A percentile compares a stretch with the other conserved stretches of the same genome.
These are phyloP conservation scores for Spirogloea muscicola DNA, from an alignment of 139 green algal genomes.

Conservation along the genomic window DNA sequence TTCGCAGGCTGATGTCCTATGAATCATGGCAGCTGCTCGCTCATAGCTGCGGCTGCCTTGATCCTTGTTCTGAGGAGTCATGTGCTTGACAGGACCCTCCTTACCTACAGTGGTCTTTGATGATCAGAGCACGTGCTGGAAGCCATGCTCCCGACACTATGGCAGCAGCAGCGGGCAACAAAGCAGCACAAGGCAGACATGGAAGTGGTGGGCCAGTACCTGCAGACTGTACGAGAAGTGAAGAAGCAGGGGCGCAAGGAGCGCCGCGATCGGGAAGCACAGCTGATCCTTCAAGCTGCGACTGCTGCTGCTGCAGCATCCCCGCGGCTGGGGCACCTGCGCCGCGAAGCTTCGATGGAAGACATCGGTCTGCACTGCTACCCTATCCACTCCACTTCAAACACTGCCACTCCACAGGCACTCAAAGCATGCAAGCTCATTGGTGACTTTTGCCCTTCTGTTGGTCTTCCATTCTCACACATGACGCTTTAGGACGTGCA, in stretches of 20 bases:
- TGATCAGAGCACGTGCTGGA: too few species aligned
- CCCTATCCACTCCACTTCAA: background rate
- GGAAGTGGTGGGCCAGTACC: conserved; percentile 17
- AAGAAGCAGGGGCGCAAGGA: conserved; percentile 39
- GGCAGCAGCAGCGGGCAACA: conserved; percentile 6
- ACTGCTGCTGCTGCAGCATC: conserved; percentile 41
- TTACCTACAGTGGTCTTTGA: too few species aligned
- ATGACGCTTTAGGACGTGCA: background rate
- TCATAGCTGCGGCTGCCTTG: too few species aligned
- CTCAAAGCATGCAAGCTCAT: background rate
- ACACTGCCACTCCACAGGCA: background rate
- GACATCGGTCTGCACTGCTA: background rate
- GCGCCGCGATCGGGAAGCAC: conserved; percentile 33
- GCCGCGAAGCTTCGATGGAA: background rate
- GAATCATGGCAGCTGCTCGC: too few species aligned
- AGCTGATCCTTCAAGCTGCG: conserved; percentile 24
- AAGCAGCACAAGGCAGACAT: background rate
- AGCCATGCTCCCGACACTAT: too few species aligned
- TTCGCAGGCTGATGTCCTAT: too few species aligned
- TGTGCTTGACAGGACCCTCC: too few species aligned
- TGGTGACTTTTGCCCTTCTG: background rate
- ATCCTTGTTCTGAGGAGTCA: too few species aligned
- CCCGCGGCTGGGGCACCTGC: conserved; percentile 17
- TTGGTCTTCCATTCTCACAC: background rate
- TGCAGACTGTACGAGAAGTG: conserved; percentile 8